A percentile compares a stretch with the other conserved stretches of the same genome.
Evolutionary conservation across 495 filamentous ascomycete genomes (phyloP).

Genomic region (Aspergillus haitiensis): DNA sequence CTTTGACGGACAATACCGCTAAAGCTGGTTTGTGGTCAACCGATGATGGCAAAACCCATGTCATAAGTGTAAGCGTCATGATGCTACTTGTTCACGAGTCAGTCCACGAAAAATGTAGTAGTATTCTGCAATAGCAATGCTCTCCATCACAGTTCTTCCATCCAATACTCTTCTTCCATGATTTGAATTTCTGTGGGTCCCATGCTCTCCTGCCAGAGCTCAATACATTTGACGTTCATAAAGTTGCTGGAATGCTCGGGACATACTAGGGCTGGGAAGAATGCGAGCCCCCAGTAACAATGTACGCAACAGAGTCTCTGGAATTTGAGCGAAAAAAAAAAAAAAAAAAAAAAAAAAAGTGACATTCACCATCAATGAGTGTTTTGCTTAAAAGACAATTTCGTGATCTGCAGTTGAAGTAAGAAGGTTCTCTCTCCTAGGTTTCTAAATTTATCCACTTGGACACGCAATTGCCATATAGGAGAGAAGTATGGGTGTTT

Average conservation of each 20-base stretch:
- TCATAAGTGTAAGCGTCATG: constrained; percentile 42
- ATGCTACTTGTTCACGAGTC: constrained; percentile 24
- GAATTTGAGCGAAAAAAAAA: constrained; percentile 20
- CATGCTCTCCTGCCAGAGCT: neutral
- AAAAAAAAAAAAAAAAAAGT: too few relatives aligned
- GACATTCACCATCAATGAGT: too few relatives aligned
- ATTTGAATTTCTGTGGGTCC: constrained; percentile 11
- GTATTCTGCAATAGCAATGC: constrained; percentile 24
- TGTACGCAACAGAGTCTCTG: constrained; percentile 29
- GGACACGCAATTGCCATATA: constrained; percentile 9
- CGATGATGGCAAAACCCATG: constrained; percentile 8
- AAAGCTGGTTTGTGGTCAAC: neutral
- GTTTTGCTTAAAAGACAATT: neutral
- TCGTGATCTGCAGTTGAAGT: neutral
- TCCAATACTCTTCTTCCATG: constrained; percentile 11
- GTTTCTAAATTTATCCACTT: constrained; percentile 28
- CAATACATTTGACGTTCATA: constrained; percentile 16
- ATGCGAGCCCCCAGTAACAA: constrained; percentile 39
- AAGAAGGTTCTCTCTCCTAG: constrained; percentile 12
- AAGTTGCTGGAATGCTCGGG: constrained; percentile 31
- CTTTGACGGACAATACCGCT: constrained; percentile 7
- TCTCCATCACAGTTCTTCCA: constrained; percentile 16
- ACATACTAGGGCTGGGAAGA: constrained; percentile 37
- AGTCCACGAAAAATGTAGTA: constrained; percentile 15
- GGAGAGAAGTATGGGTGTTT: constrained; percentile 6